Evolutionary conservation across 192 early-diverging fungal species (phyloP).

Genomic region (Coemansia sp.): DNA sequence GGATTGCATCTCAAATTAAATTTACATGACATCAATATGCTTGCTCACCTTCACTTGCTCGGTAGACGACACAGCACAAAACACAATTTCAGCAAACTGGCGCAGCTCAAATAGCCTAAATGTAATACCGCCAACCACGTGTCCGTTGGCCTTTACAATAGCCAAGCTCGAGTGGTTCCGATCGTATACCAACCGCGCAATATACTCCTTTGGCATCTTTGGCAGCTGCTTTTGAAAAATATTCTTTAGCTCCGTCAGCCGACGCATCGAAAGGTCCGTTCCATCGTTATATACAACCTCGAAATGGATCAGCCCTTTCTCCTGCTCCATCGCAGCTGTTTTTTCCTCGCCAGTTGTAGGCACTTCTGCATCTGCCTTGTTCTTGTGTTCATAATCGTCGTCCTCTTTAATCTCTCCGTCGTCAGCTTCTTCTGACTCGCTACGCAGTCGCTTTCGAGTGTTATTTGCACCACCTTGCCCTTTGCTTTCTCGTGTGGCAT

Average conservation of each 20-base stretch:
- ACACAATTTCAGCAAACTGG: constrained; percentile 98
- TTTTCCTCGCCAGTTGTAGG: constrained; percentile 44
- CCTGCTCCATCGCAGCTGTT: constrained; percentile 65
- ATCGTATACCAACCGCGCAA: constrained; percentile 93
- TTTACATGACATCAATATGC: background rate
- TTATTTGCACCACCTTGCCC: background rate
- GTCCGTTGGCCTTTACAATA: constrained; percentile 56
- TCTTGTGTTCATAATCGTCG: constrained; percentile 18
- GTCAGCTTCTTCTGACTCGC: constrained; percentile 34
- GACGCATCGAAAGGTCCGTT: constrained; percentile 74
- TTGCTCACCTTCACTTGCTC: constrained; percentile 84
- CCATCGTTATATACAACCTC: constrained; percentile 83
- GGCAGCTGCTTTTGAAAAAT: constrained; percentile 97
- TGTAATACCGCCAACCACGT: constrained; percentile 92
- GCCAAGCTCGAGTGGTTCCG: constrained; percentile 89
- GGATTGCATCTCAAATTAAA: background rate
- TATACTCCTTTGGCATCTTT: constrained; percentile 99
- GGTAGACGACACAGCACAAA: constrained; percentile 87
- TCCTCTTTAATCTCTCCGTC: constrained; percentile 31
- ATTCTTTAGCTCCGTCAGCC: constrained; percentile 91
- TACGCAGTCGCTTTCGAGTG: constrained; percentile 35
- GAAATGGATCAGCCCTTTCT: constrained; percentile 66
- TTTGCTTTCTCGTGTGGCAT: constrained; percentile 29
- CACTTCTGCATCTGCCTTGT: constrained; percentile 16
- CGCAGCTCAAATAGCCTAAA: constrained; percentile 87